Evolutionary conservation across 495 filamentous ascomycete species (phyloP).

Genomic region (Aspergillus conjunctus): DNA sequence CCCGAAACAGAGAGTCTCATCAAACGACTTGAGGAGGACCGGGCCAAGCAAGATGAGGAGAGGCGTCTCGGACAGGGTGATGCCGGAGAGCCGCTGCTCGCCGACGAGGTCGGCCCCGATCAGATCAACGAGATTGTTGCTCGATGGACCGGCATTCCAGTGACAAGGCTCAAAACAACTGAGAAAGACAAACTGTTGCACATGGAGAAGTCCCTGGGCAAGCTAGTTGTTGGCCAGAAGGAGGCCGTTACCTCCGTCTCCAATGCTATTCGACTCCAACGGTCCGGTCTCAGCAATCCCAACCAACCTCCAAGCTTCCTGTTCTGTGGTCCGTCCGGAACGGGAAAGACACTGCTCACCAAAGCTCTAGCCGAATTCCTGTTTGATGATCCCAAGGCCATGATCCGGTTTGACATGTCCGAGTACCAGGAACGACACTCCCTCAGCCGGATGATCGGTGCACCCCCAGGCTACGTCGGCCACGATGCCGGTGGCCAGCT

Average conservation of each 20-base stretch:
- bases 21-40: conserved; percentile 75
- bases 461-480: conserved; percentile 94
- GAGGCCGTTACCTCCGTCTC: conserved; percentile 94
- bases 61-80: conserved; percentile 59
- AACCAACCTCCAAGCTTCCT: conserved; percentile 97
- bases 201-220: conserved; percentile 85
- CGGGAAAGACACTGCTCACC: conserved; percentile 94
- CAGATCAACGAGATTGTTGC: conserved; percentile 99
- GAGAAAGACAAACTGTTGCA: conserved; percentile 96
- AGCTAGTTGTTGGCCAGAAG: conserved; percentile 87
- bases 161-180: conserved; percentile 87
- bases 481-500: conserved; percentile 96
- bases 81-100: conserved; percentile 67
- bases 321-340: conserved; percentile 97
- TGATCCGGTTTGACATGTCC: conserved; percentile 99
- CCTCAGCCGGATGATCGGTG: conserved; percentile 95
- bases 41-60: conserved; percentile 74
- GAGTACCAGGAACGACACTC: conserved; percentile 98
- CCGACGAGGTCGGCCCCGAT: conserved; percentile 92
- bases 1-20: conserved; percentile 85
- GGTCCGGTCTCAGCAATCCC: conserved; percentile 89
- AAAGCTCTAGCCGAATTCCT: conserved; percentile 97
- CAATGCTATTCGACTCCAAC: conserved; percentile 92
- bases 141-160: conserved; percentile 94
- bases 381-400: conserved; percentile 94